phyloP scores from a whole-genome alignment of 2,329 filamentous ascomycete species.

The Aspergillus transmontanensis region DNA sequence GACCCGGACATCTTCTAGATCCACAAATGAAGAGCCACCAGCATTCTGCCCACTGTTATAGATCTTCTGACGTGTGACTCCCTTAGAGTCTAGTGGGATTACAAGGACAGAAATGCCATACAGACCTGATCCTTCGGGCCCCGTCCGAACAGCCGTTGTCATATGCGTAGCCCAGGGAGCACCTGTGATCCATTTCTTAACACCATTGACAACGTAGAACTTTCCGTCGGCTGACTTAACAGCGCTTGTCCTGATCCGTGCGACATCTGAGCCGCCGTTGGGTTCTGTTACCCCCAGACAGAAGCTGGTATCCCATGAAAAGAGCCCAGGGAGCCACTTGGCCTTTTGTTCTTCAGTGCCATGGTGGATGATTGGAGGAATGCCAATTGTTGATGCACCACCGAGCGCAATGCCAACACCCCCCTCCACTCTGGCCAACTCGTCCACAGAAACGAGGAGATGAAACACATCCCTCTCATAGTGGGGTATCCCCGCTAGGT shows the following conservation, averaged over 20 bases:
- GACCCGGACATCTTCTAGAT: conserved; percentile 79
- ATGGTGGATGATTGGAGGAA: conserved; percentile 18
- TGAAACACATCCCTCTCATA: neutral
- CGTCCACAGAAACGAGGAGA: neutral
- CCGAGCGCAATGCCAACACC: neutral
- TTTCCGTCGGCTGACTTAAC: conserved; percentile 67
- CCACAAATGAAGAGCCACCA: too few relatives aligned
- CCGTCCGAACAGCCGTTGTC: conserved; percentile 55
- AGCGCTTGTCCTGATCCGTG: conserved; percentile 72
- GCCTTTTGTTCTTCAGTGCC: conserved; percentile 18
- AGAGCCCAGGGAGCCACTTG: conserved; percentile 17
- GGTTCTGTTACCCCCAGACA: conserved; percentile 18
- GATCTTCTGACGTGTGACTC: conserved; percentile 44
- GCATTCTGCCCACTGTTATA: conserved; percentile 48
- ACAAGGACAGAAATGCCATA: conserved; percentile 75
- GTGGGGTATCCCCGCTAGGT: too few relatives aligned
- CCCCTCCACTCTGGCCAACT: neutral
- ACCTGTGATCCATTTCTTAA: conserved; percentile 82
- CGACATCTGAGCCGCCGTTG: conserved; percentile 62
- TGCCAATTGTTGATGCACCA: conserved; percentile 17
- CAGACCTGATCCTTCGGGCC: conserved; percentile 63
- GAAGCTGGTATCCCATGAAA: conserved; percentile 13
- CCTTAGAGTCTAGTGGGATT: conserved; percentile 62
- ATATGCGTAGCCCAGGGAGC: conserved; percentile 76
- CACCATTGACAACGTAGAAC: conserved; percentile 61